phyloP scores from a whole-genome alignment of 1,139 yeast species.

The Scheffersomyces stambukii region DNA sequence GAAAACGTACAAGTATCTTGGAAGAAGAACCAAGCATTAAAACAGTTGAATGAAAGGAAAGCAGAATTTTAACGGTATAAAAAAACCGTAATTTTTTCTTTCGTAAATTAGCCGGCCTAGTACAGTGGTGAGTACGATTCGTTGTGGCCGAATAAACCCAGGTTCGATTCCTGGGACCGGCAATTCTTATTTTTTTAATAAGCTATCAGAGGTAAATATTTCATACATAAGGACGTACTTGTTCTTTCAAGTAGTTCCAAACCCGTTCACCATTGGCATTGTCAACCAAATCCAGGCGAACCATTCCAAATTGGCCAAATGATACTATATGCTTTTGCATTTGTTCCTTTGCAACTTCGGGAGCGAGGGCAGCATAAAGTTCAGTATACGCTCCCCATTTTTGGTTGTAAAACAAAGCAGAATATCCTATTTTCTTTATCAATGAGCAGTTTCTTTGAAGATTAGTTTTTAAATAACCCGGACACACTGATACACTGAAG shows the following conservation, averaged over 20 bases:
- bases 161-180: too few relatives aligned
- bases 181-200: too few relatives aligned
- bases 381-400: slow-evolving; percentile 17
- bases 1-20: too few relatives aligned
- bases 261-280: slow-evolving; percentile 2
- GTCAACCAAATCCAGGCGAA: slow-evolving; percentile 6
- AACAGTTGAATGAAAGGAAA: too few relatives aligned
- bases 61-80: too few relatives aligned
- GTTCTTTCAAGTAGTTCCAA: slow-evolving; percentile 6
- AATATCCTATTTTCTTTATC: slow-evolving; percentile 3
- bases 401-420: slow-evolving; percentile 2
- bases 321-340: slow-evolving; percentile 6
- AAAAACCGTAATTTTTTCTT: too few relatives aligned
- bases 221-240: slow-evolving; percentile 4
- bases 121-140: too few relatives aligned
- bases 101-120: too few relatives aligned
- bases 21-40: too few relatives aligned
- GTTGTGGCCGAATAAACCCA: too few relatives aligned
- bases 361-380: slow-evolving; percentile 17
- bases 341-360: slow-evolving; percentile 3
- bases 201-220: too few relatives aligned
- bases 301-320: slow-evolving; percentile 6
- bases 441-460: slow-evolving; percentile 26
- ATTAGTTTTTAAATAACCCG: slow-evolving; percentile 43
- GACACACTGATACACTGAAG: slow-evolving; percentile 36